Evolutionary conservation across 345 rosid species (phyloP), one percentile per base, ranked within the genome.

Genomic region (Toxicodendron radicans): DNA sequence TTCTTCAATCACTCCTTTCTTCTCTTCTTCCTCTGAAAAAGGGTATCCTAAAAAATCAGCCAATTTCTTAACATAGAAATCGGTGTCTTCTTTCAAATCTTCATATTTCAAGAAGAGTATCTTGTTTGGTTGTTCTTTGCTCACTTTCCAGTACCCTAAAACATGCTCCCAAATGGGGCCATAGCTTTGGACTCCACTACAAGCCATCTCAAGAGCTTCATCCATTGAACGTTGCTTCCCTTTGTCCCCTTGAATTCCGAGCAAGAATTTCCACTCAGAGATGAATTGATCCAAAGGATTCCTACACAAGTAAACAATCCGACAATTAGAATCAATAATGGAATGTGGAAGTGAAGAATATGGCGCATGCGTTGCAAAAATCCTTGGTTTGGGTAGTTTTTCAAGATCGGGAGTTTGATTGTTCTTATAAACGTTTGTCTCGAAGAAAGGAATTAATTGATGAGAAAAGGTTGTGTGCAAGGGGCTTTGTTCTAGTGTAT

Each of bases 181-280:
- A 46, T 2, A 46, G 10, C 11, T 13, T 46, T 46, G 51, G 11
- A 46, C 51, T 8, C 51, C 51, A 46, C 13, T 46, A 43, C 48
- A 43, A 10, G 13, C 13, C 12, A 46, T 46, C 51, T 46, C 51
- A 10, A 46, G 13, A 46, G 11, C 13, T 46, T 46, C 51, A 27
- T 27, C 30, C 30, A 27, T 27, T 27, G 30, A 27, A 27, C 30
- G 30, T 27, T 27, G 30, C 30, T 27, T 27, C 30, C 30, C 30
- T 27, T 27, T 27, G 30, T 27, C 2, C 30, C 30, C 30, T 27
- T 27, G 30, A 27, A 27, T 27, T 27, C 30, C 30, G 30, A 27
- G 30, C 30, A 27, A 27, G 30, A 12, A 81, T 14, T 46, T n/a
- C 82, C 61, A 83, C 11, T 46, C 12, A 2, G 30, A 27, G 30